Evolutionary conservation across 257 asterid genomes (phyloP).

Genomic region (Anisodus tanguticus): DNA sequence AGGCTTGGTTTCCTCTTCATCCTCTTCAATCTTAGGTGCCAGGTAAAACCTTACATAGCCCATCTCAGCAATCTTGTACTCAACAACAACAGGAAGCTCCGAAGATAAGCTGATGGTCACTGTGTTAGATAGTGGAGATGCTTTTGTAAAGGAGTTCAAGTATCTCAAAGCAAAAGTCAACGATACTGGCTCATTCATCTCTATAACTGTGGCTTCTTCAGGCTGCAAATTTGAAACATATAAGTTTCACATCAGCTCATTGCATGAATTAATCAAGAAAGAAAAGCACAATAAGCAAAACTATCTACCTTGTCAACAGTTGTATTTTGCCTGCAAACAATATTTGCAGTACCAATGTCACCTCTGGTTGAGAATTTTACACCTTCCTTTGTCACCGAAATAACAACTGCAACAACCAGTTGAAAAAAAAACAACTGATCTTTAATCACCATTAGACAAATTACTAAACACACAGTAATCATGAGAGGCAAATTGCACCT

Average conservation of each 20-base stretch:
- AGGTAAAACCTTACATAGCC: constrained; percentile 79
- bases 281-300: background rate
- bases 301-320: constrained; percentile 78
- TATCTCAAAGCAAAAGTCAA: constrained; percentile 80
- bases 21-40: constrained; percentile 95
- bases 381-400: constrained; percentile 95
- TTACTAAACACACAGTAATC: background rate
- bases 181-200: constrained; percentile 89
- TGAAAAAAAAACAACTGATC: background rate
- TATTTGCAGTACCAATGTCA: constrained; percentile 82
- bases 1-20: constrained; percentile 71
- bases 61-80: constrained; percentile 94
- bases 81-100: constrained; percentile 88
- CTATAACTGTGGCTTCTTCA: constrained; percentile 76
- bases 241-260: background rate
- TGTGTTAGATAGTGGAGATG: constrained; percentile 67
- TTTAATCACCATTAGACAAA: no score
- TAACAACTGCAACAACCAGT: constrained; percentile 63
- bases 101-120: constrained; percentile 83
- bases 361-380: constrained; percentile 95
- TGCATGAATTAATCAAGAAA: background rate
- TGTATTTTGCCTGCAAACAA: constrained; percentile 88
- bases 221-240: constrained; percentile 51
- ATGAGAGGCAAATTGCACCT: constrained; percentile 33
- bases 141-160: constrained; percentile 80